Evolutionary conservation across 2,329 filamentous ascomycete genomes (phyloP).

Genomic region (Metarhizium robertsii): DNA sequence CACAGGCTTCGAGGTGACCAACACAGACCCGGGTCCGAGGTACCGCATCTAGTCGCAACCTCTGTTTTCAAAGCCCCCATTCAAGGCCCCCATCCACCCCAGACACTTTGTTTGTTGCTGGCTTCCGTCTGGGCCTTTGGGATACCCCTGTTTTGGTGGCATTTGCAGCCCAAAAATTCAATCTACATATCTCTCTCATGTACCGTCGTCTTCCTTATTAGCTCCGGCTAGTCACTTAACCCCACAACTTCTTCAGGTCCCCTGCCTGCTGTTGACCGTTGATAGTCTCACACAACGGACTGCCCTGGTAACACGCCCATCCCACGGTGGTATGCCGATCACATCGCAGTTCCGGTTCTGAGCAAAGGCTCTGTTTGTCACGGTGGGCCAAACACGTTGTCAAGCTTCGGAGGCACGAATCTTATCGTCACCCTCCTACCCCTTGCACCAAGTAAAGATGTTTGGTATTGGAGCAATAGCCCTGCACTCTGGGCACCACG

Average conservation of each 20-base stretch:
- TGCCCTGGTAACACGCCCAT: slow-evolving; percentile 1
- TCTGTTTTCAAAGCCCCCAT: slow-evolving; percentile 4
- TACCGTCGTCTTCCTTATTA: slow-evolving; percentile 1
- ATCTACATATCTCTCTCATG: neutral
- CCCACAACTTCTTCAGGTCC: slow-evolving; percentile 2
- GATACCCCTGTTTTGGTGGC: slow-evolving; percentile 2
- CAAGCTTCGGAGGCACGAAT: slow-evolving; percentile 7
- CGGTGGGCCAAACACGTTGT: slow-evolving; percentile 2
- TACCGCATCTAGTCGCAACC: slow-evolving; percentile 2
- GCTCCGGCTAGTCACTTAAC: slow-evolving; percentile 5
- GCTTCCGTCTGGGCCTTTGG: neutral
- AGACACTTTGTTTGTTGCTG: slow-evolving; percentile 2
- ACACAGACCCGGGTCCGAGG: slow-evolving; percentile 4
- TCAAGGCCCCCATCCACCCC: slow-evolving; percentile 5
- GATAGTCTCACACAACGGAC: slow-evolving; percentile 1
- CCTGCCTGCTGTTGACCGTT: neutral
- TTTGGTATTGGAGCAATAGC: slow-evolving; percentile 13
- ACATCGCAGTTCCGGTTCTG: neutral
- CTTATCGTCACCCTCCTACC: slow-evolving; percentile 8
- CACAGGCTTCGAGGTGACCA: slow-evolving; percentile 1
- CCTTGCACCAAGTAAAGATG: slow-evolving; percentile 10
- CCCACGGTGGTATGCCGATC: slow-evolving; percentile 3
- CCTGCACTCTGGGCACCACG: slow-evolving; percentile 16
- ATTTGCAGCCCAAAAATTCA: slow-evolving; percentile 4
- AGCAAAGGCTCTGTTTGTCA: slow-evolving; percentile 8